phyloP scores from a whole-genome alignment of 805 yeast species.

The Yamadazyma paraphyllophila region DNA sequence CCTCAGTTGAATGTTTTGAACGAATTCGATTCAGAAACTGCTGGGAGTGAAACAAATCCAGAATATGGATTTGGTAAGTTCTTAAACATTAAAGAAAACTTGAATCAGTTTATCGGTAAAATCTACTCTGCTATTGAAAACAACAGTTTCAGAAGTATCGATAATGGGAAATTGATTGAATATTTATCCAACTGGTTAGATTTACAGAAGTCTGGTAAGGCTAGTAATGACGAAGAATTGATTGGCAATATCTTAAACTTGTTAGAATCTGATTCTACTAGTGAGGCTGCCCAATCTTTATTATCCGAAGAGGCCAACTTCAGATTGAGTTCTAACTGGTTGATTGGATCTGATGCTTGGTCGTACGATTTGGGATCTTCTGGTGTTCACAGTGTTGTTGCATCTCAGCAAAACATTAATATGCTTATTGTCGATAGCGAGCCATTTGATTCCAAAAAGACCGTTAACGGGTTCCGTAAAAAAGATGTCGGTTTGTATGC shows the following conservation, averaged over 20 bases:
- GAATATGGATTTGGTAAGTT: slow-evolving; percentile 86
- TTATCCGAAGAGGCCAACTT: slow-evolving; percentile 42
- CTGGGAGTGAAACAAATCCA: slow-evolving; percentile 56
- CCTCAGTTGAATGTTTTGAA: slow-evolving; percentile 48
- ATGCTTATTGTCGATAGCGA: slow-evolving; percentile 86
- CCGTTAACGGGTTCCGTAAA: slow-evolving; percentile 56
- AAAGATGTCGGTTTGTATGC: slow-evolving; percentile 94
- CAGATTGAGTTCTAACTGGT: slow-evolving; percentile 58
- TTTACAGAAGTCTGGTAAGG: slow-evolving; percentile 21
- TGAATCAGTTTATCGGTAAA: slow-evolving; percentile 41
- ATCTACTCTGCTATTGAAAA: slow-evolving; percentile 48
- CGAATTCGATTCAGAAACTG: slow-evolving; percentile 47
- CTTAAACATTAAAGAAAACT: slow-evolving; percentile 54
- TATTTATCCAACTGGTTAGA: slow-evolving; percentile 70
- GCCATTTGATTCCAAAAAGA: slow-evolving; percentile 49
- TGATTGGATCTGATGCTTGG: slow-evolving; percentile 95
- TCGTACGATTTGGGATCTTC: slow-evolving; percentile 88
- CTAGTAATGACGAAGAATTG: slow-evolving; percentile 19
- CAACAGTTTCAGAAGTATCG: slow-evolving; percentile 41
- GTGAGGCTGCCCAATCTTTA: slow-evolving; percentile 40
- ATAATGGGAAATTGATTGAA: slow-evolving; percentile 50
- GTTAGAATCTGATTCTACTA: slow-evolving; percentile 40
- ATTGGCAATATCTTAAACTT: slow-evolving; percentile 35
- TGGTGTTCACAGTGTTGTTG: slow-evolving; percentile 81
- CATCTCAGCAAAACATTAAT: slow-evolving; percentile 75